Evolutionary conservation across 345 rosid species (phyloP).

Genomic region (Citrus sinensis): DVS_A1.0 CM039163.1:38217001-38217500

Average conservation of each 20-base stretch:
- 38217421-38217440: conserved; percentile 38
- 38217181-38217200: background rate
- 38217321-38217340: background rate
- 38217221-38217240: background rate
- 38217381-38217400: background rate
- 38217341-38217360: background rate
- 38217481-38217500: conserved; percentile 80
- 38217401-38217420: background rate
- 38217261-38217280: background rate
- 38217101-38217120: conserved; percentile 91
- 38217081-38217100: conserved; percentile 84
- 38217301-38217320: background rate
- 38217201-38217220: background rate
- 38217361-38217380: background rate
- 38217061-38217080: conserved; percentile 88
- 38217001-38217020: background rate
- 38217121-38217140: conserved; percentile 17
- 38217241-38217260: background rate
- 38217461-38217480: conserved; percentile 70
- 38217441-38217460: conserved; percentile 94
- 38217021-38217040: background rate
- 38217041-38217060: conserved; percentile 61
- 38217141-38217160: background rate
- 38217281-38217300: background rate
- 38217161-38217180: background rate